Percentiles rank a stretch among this genome's conserved stretches.
These are phyloP conservation scores for Umbellularia californica DNA, from an alignment of 164 flowering plant species.

Conservation along the genomic window DNA sequence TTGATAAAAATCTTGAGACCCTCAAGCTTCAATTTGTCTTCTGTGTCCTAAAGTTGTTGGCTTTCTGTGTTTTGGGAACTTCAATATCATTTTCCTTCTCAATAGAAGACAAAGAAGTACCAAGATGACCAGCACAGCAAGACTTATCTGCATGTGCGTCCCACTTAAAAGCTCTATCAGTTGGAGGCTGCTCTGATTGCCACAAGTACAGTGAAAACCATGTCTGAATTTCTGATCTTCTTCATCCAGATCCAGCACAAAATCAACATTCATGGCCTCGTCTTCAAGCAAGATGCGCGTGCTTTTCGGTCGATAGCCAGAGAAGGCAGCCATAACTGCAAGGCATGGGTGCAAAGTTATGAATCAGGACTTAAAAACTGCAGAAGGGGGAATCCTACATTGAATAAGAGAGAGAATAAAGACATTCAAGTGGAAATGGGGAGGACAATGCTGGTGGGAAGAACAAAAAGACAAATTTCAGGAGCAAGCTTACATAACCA, in stretches of 20 bases:
- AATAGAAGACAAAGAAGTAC: constrained; percentile 48
- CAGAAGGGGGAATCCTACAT: background rate
- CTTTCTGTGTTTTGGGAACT: constrained; percentile 28
- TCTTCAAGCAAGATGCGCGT: constrained; percentile 50
- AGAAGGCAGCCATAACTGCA: constrained; percentile 57
- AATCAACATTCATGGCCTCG: constrained; percentile 53
- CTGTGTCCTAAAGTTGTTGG: constrained; percentile 26
- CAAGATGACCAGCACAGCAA: constrained; percentile 28
- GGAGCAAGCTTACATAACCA: background rate
- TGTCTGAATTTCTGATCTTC: constrained; percentile 5
- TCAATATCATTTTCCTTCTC: constrained; percentile 32
- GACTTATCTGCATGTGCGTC: constrained; percentile 31
- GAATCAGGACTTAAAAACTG: background rate
- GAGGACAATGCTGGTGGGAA: background rate
- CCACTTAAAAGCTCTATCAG: constrained; percentile 26
- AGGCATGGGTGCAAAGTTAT: constrained; percentile 7
- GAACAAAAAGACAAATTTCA: background rate
- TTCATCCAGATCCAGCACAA: constrained; percentile 54
- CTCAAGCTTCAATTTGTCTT: constrained; percentile 26
- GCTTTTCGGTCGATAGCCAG: constrained; percentile 65
- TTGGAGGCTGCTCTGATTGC: constrained; percentile 20
- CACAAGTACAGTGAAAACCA: constrained; percentile 36
- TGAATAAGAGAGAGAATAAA: background rate
- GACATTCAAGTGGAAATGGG: background rate
- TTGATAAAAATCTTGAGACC: background rate